These are phyloP conservation scores for Casuarina glauca DNA, from an alignment of 306 rosid genomes.

Conservation along the genomic window DNA sequence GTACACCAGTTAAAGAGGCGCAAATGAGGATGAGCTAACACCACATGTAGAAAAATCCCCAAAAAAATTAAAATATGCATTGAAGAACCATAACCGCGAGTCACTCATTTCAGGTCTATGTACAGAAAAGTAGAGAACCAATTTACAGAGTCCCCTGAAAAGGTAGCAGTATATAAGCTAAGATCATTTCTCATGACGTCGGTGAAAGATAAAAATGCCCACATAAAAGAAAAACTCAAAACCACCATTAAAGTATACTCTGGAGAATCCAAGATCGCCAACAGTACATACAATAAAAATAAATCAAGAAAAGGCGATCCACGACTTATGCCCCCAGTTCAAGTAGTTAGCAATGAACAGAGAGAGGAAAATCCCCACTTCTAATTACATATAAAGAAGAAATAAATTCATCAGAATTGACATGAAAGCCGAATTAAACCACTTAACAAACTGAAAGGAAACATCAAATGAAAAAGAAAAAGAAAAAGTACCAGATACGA, in stretches of 20 bases:
- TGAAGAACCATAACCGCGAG: background rate
- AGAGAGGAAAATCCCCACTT: conserved; percentile 1
- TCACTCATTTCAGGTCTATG: background rate
- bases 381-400: conserved; percentile 9
- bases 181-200: background rate
- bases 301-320: background rate
- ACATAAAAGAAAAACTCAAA: background rate
- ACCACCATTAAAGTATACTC: background rate
- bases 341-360: background rate
- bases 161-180: background rate
- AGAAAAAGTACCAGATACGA: conserved; percentile 69
- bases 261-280: conserved; percentile 7
- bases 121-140: background rate
- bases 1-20: background rate
- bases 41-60: background rate
- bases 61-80: background rate
- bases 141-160: background rate
- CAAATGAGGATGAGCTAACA: background rate
- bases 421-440: conserved; percentile 1
- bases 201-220: conserved; percentile 3
- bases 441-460: conserved; percentile 8
- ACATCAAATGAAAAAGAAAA: background rate
- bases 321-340: background rate
- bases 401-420: conserved; percentile 2
- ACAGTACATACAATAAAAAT: background rate